phyloP scores from a whole-genome alignment of 176 grass and related monocot genomes.

The Musa schizocarpa region DNA sequence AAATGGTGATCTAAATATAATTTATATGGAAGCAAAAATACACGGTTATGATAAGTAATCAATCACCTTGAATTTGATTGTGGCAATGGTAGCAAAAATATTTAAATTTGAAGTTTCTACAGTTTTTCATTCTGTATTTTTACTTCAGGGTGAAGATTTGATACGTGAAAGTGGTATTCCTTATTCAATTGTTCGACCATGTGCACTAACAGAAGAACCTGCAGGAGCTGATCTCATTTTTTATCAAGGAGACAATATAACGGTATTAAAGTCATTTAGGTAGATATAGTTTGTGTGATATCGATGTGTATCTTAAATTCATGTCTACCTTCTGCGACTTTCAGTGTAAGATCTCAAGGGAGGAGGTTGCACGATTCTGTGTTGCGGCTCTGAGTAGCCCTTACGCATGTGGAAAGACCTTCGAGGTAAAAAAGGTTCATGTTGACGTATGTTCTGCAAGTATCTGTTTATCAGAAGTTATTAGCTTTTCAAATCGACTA shows the following conservation, averaged over 20 bases:
- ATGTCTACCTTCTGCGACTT: conserved; percentile 11
- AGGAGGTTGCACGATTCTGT: conserved; percentile 78
- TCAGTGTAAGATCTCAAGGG: conserved; percentile 87
- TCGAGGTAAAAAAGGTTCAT: conserved; percentile 49
- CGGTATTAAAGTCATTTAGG: conserved; percentile 10
- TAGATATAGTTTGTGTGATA: not conserved
- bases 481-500: not conserved
- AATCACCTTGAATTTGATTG: no score
- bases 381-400: conserved; percentile 67
- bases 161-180: conserved; percentile 78
- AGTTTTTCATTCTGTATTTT: not conserved
- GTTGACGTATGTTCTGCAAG: not conserved
- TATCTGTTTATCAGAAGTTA: not conserved
- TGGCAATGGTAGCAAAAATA: no score
- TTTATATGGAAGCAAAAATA: no score
- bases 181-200: conserved; percentile 68
- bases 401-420: conserved; percentile 70
- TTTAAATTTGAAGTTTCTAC: not conserved
- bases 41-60: no score
- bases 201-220: conserved; percentile 87
- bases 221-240: conserved; percentile 94
- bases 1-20: not conserved
- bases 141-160: conserved; percentile 79
- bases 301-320: not conserved
- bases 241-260: conserved; percentile 93